These are phyloP conservation scores for Nitzschia sp. DNA, from an alignment of 108 stramenopile genomes.

Conservation along the genomic window DNA sequence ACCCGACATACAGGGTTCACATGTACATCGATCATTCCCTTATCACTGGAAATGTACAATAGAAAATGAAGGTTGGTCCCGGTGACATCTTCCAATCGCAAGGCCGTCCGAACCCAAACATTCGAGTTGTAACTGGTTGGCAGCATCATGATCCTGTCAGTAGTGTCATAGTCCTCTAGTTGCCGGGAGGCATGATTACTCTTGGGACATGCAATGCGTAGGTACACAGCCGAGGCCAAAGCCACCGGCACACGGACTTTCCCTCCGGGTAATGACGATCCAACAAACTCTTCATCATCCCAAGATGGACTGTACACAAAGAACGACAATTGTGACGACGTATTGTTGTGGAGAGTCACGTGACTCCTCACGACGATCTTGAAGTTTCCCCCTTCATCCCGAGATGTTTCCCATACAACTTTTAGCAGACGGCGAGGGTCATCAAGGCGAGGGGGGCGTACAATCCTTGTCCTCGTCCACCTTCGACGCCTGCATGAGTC, in stretches of 20 bases:
- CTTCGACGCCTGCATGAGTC: slow-evolving; percentile 65
- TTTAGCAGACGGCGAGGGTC: slow-evolving; percentile 38
- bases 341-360: slow-evolving; percentile 55
- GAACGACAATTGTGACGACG: slow-evolving; percentile 41
- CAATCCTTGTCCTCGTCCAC: slow-evolving; percentile 74
- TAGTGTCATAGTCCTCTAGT: slow-evolving; percentile 39
- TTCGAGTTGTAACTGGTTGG: slow-evolving; percentile 63
- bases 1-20: slow-evolving; percentile 63
- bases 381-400: slow-evolving; percentile 52
- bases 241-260: slow-evolving; percentile 53
- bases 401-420: slow-evolving; percentile 57
- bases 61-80: slow-evolving; percentile 58
- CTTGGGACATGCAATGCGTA: slow-evolving; percentile 52
- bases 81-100: slow-evolving; percentile 52
- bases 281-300: slow-evolving; percentile 51
- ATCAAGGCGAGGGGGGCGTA: slow-evolving; percentile 40
- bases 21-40: slow-evolving; percentile 49
- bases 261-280: slow-evolving; percentile 36
- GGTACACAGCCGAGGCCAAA: slow-evolving; percentile 57
- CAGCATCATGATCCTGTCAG: slow-evolving; percentile 60
- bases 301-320: slow-evolving; percentile 62
- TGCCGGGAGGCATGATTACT: slow-evolving; percentile 14
- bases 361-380: slow-evolving; percentile 53
- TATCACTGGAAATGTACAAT: slow-evolving; percentile 39
- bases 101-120: slow-evolving; percentile 45